A percentile compares a stretch with the other conserved stretches of the same genome.
Conservation (phyloP, 2,329 filamentous ascomycete genomes). For the Xylariomycetidae sp. region DNA sequence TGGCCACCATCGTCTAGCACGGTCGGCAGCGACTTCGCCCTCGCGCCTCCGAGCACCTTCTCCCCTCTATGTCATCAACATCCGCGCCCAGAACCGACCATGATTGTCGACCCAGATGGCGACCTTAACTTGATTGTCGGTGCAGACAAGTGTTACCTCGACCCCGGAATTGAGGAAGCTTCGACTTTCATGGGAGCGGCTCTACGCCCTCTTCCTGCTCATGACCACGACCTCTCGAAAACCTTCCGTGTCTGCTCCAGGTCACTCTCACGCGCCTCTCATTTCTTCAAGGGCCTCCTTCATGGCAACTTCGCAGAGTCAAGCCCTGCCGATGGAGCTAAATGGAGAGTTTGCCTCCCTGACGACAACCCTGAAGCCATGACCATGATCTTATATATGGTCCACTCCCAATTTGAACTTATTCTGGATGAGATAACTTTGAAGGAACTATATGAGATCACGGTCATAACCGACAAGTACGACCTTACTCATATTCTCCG, state of each 20-base stretch:
- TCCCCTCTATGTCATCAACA: too few relatives aligned
- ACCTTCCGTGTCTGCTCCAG: constrained; percentile 14
- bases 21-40: too few relatives aligned
- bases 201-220: background rate
- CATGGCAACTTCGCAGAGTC: constrained; percentile 14
- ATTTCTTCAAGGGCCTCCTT: constrained; percentile 12
- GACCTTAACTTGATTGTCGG: constrained; percentile 3
- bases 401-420: constrained; percentile 18
- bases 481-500: constrained; percentile 11
- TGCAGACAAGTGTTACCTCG: background rate
- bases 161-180: constrained; percentile 4
- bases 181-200: background rate
- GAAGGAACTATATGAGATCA: constrained; percentile 9
- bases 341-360: constrained; percentile 17
- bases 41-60: too few relatives aligned
- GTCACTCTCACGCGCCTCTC: constrained; percentile 10
- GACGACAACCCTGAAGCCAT: constrained; percentile 22
- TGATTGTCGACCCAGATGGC: constrained; percentile 4
- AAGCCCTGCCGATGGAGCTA: background rate
- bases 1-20: too few relatives aligned
- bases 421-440: constrained; percentile 4
- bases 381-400: constrained; percentile 20
- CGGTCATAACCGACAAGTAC: constrained; percentile 15
- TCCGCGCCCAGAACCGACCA: too few relatives aligned
- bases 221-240: constrained; percentile 1